Conservation (phyloP, 225 moss, liverwort and hornwort genomes). For the Thuidium tamariscinum region DNA sequence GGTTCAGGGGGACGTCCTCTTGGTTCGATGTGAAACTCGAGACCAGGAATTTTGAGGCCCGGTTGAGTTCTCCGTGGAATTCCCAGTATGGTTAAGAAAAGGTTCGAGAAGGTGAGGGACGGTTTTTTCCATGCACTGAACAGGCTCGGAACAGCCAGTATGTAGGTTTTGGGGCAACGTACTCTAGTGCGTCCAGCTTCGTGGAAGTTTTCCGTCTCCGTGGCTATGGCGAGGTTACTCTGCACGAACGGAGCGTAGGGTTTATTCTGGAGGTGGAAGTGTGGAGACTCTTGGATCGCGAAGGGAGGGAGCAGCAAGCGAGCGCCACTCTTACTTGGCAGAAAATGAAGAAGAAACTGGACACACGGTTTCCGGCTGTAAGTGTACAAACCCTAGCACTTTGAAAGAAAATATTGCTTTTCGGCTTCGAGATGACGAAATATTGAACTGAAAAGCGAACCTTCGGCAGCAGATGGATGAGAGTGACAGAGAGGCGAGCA, state of each 20-base stretch:
- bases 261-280: background rate
- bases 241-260: constrained; percentile 8
- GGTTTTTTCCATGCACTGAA: background rate
- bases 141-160: background rate
- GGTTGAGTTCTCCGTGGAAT: background rate
- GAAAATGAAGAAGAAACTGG: constrained; percentile 96
- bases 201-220: background rate
- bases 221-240: constrained; percentile 7
- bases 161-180: background rate
- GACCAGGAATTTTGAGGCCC: background rate
- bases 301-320: background rate
- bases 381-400: constrained; percentile 39
- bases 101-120: background rate
- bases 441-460: background rate
- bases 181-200: background rate
- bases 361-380: constrained; percentile 98
- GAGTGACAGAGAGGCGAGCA: background rate
- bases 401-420: background rate
- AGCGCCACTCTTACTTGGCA: background rate
- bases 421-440: background rate
- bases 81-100: background rate
- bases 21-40: background rate
- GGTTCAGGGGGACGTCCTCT: background rate
- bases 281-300: background rate
- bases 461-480: background rate